Conservation (phyloP, 1,284 basidiomycete genomes). For the Chalciporus sp. region DNA sequence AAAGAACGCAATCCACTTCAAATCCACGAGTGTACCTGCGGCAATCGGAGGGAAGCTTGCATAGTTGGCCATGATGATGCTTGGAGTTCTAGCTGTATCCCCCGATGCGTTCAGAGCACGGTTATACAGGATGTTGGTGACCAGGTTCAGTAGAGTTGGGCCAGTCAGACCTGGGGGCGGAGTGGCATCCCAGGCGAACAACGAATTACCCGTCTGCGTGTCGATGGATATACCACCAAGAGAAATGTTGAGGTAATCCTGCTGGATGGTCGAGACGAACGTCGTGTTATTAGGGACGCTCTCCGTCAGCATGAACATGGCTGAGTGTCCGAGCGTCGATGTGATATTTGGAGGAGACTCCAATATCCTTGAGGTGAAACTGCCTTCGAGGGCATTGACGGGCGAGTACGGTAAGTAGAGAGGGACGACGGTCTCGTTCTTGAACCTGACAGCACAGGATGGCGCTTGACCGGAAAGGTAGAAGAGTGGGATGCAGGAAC, state of each 20-base stretch:
- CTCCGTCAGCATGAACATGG: constrained; percentile 35
- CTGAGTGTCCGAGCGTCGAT: constrained; percentile 41
- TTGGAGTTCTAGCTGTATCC: constrained; percentile 36
- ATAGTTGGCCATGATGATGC: constrained; percentile 58
- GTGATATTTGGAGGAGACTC: constrained; percentile 51
- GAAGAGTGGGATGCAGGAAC: constrained; percentile 64
- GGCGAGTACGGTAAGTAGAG: constrained; percentile 53
- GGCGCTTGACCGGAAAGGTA: constrained; percentile 56
- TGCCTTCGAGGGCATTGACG: constrained; percentile 27
- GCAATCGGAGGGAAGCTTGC: constrained; percentile 54
- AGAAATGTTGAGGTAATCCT: constrained; percentile 51
- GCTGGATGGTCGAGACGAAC: constrained; percentile 52
- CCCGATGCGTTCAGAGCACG: constrained; percentile 54
- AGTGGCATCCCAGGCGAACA: constrained; percentile 67
- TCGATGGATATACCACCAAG: constrained; percentile 67
- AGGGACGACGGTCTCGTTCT: constrained; percentile 39
- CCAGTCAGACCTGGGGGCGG: constrained; percentile 56
- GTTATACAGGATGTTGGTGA: constrained; percentile 67
- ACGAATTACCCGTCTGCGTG: constrained; percentile 41
- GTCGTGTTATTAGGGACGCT: constrained; percentile 53
- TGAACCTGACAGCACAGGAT: constrained; percentile 49
- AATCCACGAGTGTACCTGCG: constrained; percentile 55
- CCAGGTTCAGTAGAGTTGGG: constrained; percentile 65
- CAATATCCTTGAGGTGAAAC: constrained; percentile 34
- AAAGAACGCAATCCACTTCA: constrained; percentile 73